A percentile compares a stretch with the other conserved stretches of the same genome.
These are phyloP conservation scores for Jamesozyma piceae DNA, from an alignment of 805 yeast genomes.

Conservation along the genomic window DNA sequence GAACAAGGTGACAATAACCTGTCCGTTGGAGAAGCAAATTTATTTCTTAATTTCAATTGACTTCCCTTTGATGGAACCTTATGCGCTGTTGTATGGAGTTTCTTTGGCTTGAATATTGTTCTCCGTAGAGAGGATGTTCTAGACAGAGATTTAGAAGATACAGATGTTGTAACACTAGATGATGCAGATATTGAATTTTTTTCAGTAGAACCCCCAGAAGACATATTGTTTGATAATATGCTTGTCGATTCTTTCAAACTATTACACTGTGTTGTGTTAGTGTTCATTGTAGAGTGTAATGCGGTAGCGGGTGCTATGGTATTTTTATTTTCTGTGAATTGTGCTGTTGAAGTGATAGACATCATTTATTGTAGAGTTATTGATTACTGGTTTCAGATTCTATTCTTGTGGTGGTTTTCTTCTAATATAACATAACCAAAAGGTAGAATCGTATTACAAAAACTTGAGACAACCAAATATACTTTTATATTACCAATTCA, in stretches of 20 bases:
- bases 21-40: conserved; percentile 49
- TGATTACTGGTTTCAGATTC: no score
- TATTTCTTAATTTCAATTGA: conserved; percentile 10
- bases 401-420: no score
- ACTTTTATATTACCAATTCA: no score
- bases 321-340: not conserved
- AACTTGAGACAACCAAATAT: no score
- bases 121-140: conserved; percentile 11
- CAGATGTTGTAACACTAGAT: not conserved
- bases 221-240: not conserved
- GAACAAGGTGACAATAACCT: conserved; percentile 49
- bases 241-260: not conserved
- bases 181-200: not conserved
- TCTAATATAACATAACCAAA: no score
- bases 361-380: no score
- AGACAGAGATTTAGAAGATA: not conserved
- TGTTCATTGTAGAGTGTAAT: not conserved
- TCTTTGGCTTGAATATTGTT: conserved; percentile 19
- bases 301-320: not conserved
- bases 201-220: not conserved
- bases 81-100: not conserved
- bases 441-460: no score
- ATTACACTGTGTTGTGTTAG: not conserved
- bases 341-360: not conserved
- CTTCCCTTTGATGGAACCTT: not conserved